phyloP scores from a whole-genome alignment of 768 basidiomycete species.

The Dendrothele bispora region DNA sequence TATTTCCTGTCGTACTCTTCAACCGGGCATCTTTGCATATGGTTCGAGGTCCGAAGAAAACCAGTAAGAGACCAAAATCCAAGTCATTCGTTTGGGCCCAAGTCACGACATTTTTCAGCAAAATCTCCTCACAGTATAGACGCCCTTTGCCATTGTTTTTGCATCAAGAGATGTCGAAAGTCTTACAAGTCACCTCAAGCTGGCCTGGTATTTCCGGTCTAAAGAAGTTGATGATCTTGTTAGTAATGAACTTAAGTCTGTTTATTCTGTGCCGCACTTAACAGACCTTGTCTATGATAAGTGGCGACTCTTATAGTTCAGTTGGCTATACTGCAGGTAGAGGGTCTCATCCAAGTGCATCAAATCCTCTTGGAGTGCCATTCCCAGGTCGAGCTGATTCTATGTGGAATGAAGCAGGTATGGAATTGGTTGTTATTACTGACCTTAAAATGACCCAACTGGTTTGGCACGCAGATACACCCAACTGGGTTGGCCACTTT shows the following conservation, averaged over 20 bases:
- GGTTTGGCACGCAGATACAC: background rate
- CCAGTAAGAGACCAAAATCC: too few species aligned
- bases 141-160: too few species aligned
- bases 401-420: slow-evolving; percentile 40
- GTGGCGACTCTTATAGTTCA: slow-evolving; percentile 63
- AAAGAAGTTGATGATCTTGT: slow-evolving; percentile 55
- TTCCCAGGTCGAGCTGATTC: slow-evolving; percentile 45
- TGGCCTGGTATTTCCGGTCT: slow-evolving; percentile 48
- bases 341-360: slow-evolving; percentile 31
- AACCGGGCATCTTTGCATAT: too few species aligned
- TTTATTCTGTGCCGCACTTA: background rate
- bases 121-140: too few species aligned
- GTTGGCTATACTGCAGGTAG: slow-evolving; percentile 27
- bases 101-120: too few species aligned
- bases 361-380: slow-evolving; percentile 46
- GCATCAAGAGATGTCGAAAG: slow-evolving; percentile 24
- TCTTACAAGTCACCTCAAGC: slow-evolving; percentile 19
- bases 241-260: slow-evolving; percentile 17
- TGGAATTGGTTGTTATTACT: background rate
- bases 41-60: too few species aligned
- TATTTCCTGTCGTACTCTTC: too few species aligned
- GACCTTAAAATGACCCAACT: background rate
- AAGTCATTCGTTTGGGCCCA: too few species aligned
- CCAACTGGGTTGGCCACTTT: slow-evolving; percentile 68
- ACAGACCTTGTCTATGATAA: slow-evolving; percentile 20